phyloP scores from a whole-genome alignment of 2,329 filamentous ascomycete species.

The Fusarium euwallaceae region DNA sequence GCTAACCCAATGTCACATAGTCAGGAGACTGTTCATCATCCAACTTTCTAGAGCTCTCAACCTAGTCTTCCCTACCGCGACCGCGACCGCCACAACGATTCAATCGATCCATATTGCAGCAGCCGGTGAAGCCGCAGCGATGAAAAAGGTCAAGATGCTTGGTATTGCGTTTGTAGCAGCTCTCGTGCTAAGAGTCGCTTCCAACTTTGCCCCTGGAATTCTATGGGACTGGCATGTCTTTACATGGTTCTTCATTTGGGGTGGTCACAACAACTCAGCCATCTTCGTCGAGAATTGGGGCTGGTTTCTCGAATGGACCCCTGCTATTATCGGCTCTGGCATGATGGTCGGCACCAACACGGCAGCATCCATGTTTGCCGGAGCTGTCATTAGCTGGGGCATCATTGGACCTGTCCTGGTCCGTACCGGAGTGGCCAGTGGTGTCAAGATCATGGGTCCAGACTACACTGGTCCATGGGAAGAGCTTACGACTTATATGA shows the following conservation, averaged over 20 bases:
- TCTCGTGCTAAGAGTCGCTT: not conserved
- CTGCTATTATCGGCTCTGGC: not conserved
- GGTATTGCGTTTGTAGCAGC: not conserved
- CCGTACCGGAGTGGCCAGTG: not conserved
- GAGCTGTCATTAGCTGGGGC: not conserved
- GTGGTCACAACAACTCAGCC: not conserved
- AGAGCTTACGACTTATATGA: not conserved
- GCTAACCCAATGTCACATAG: not conserved
- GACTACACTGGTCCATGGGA: not conserved
- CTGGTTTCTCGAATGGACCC: not conserved
- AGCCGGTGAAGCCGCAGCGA: not conserved
- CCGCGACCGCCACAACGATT: not conserved
- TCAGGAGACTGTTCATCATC: not conserved
- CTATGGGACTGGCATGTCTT: not conserved
- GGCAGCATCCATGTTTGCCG: not conserved
- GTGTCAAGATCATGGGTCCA: not conserved
- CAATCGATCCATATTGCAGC: not conserved
- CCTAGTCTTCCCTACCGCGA: not conserved
- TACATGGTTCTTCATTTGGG: not conserved
- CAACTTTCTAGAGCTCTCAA: not conserved
- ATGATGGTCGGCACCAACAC: not conserved
- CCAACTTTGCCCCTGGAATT: not conserved
- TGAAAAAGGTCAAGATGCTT: not conserved
- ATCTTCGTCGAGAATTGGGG: not conserved
- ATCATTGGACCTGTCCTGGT: not conserved